Evolutionary conservation across 75 land plant species (phyloP).

Genomic region (Cunninghamia lanceolata): DNA sequence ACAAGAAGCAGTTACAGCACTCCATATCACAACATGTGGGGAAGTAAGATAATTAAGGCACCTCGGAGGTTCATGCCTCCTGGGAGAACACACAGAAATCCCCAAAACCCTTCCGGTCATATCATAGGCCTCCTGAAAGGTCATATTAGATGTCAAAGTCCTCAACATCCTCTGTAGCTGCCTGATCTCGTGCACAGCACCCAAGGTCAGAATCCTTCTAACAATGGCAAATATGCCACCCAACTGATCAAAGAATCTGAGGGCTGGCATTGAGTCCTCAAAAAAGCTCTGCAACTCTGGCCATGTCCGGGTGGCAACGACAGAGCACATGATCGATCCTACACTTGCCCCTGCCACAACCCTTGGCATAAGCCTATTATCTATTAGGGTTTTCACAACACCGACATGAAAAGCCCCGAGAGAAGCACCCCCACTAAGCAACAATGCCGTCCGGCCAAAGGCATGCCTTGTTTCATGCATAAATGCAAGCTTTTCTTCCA

Average conservation of each 20-base stretch:
- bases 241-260: slow-evolving; percentile 91
- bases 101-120: slow-evolving; percentile 94
- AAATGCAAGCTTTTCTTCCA: slow-evolving; percentile 96
- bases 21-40: slow-evolving; percentile 99
- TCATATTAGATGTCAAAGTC: slow-evolving; percentile 80
- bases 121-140: slow-evolving; percentile 99
- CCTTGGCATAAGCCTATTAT: slow-evolving; percentile 86
- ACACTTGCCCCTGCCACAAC: slow-evolving; percentile 97
- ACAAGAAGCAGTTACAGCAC: slow-evolving; percentile 99
- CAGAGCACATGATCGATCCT: slow-evolving; percentile 88
- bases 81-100: slow-evolving; percentile 93
- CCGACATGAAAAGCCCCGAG: slow-evolving; percentile 97
- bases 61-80: slow-evolving; percentile 95
- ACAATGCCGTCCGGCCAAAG: slow-evolving; percentile 93
- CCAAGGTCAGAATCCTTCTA: slow-evolving; percentile 74
- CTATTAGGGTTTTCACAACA: slow-evolving; percentile 89
- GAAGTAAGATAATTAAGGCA: slow-evolving; percentile 97
- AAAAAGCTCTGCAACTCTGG: slow-evolving; percentile 96
- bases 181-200: slow-evolving; percentile 93
- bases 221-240: slow-evolving; percentile 91
- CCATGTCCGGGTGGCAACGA: slow-evolving; percentile 93
- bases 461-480: slow-evolving; percentile 97
- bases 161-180: slow-evolving; percentile 76
- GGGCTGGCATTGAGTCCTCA: slow-evolving; percentile 77
- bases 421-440: slow-evolving; percentile 97